Evolutionary conservation across 1,284 basidiomycete genomes (phyloP).

Genomic region (Ganoderma lucidum): DNA sequence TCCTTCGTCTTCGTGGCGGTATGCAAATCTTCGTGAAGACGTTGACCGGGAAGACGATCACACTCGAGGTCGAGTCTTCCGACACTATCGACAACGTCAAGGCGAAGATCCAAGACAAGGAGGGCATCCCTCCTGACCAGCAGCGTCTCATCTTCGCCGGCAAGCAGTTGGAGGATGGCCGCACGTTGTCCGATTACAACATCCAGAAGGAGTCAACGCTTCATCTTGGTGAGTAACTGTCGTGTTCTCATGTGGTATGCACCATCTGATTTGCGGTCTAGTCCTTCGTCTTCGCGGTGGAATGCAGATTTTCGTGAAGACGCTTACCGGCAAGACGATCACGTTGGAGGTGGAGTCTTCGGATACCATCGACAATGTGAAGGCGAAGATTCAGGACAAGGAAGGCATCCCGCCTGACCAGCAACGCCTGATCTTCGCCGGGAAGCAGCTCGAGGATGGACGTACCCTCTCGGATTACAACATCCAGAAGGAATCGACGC

Average conservation of each 20-base stretch:
- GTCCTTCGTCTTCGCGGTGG: constrained; percentile 75
- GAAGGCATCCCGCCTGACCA: constrained; percentile 88
- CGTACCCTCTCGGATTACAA: constrained; percentile 84
- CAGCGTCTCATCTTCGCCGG: constrained; percentile 87
- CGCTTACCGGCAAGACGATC: constrained; percentile 86
- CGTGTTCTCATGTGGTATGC: background rate
- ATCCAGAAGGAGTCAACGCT: constrained; percentile 81
- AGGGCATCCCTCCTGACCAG: constrained; percentile 84
- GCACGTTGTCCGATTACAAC: constrained; percentile 85
- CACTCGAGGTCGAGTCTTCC: constrained; percentile 90
- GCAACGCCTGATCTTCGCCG: constrained; percentile 85
- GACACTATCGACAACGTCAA: constrained; percentile 93
- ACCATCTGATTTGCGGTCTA: constrained; percentile 34
- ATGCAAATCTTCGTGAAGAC: constrained; percentile 93
- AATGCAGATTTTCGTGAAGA: constrained; percentile 84
- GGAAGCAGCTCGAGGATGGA: constrained; percentile 83
- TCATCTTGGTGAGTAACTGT: constrained; percentile 54
- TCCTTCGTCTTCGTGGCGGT: constrained; percentile 87
- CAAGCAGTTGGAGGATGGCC: constrained; percentile 86
- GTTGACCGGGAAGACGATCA: constrained; percentile 94
- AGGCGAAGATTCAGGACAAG: constrained; percentile 87
- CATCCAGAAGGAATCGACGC: constrained; percentile 75
- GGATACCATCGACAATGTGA: constrained; percentile 91
- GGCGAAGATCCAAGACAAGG: constrained; percentile 86
- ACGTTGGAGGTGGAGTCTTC: constrained; percentile 90